Evolutionary conservation across 2,329 filamentous ascomycete genomes (phyloP).

Genomic region (Colletotrichum chlorophyti): DNA sequence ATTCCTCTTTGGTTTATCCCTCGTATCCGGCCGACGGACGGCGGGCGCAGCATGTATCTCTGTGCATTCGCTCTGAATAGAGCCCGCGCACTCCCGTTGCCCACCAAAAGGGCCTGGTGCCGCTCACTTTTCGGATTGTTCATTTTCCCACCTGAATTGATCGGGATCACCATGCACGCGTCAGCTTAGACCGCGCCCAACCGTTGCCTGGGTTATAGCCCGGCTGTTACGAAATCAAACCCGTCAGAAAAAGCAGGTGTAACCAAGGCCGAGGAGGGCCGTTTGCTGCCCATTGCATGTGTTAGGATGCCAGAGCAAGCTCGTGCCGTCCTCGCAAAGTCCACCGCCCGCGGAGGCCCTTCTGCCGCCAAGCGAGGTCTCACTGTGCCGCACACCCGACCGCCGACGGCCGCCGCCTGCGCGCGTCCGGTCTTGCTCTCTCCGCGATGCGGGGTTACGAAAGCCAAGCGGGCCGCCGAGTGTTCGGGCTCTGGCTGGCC

Average conservation of each 20-base stretch:
- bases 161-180: neutral
- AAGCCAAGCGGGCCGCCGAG: constrained; percentile 5
- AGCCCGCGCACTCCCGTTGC: constrained; percentile 3
- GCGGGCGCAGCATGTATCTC: too few relatives aligned
- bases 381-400: constrained; percentile 12
- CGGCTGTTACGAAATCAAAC: neutral
- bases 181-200: neutral
- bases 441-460: constrained; percentile 10
- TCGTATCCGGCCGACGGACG: too few relatives aligned
- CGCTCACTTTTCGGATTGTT: neutral
- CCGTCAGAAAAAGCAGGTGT: too few relatives aligned
- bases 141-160: neutral
- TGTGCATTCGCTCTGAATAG: too few relatives aligned
- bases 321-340: too few relatives aligned
- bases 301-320: too few relatives aligned
- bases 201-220: neutral
- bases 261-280: neutral
- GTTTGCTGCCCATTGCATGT: too few relatives aligned
- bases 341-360: constrained; percentile 10
- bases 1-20: too few relatives aligned
- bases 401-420: constrained; percentile 4
- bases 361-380: constrained; percentile 5
- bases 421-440: neutral
- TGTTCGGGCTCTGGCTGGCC: neutral
- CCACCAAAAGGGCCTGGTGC: neutral